phyloP scores from a whole-genome alignment of 2,329 filamentous ascomycete genomes.

The Microdochium nivale region DNA sequence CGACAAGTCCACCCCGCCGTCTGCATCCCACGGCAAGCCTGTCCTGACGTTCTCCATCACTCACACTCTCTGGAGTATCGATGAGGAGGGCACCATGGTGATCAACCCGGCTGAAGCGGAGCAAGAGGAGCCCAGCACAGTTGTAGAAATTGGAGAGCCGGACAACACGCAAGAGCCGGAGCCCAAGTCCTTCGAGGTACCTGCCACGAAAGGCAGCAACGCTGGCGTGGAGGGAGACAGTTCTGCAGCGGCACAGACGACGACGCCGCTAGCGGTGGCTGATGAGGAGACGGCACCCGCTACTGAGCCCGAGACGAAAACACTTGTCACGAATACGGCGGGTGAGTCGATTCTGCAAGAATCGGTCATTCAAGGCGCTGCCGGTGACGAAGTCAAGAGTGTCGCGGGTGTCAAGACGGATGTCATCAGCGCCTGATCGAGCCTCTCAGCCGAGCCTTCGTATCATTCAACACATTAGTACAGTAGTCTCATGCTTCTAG shows the following conservation, averaged over 20 bases:
- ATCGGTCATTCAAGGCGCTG: constrained; percentile 17
- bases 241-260: background rate
- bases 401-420: constrained; percentile 17
- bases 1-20: constrained; percentile 16
- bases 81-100: constrained; percentile 35
- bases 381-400: constrained; percentile 16
- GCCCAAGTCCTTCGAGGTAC: background rate
- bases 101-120: background rate
- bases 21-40: constrained; percentile 22
- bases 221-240: constrained; percentile 2
- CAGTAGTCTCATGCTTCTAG: too few species aligned
- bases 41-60: constrained; percentile 37
- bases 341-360: constrained; percentile 21
- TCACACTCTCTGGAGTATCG: constrained; percentile 42
- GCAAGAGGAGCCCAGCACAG: background rate
- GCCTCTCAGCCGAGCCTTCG: too few species aligned
- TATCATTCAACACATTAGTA: background rate
- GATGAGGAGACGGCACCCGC: constrained; percentile 4
- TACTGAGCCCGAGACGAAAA: constrained; percentile 16
- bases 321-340: constrained; percentile 19
- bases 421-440: constrained; percentile 7
- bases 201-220: background rate
- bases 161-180: background rate
- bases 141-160: background rate
- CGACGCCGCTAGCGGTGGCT: constrained; percentile 1